Base-by-base conservation (phyloP, 75 land plant genomes). In the Selaginella moellendorffii region DNA sequence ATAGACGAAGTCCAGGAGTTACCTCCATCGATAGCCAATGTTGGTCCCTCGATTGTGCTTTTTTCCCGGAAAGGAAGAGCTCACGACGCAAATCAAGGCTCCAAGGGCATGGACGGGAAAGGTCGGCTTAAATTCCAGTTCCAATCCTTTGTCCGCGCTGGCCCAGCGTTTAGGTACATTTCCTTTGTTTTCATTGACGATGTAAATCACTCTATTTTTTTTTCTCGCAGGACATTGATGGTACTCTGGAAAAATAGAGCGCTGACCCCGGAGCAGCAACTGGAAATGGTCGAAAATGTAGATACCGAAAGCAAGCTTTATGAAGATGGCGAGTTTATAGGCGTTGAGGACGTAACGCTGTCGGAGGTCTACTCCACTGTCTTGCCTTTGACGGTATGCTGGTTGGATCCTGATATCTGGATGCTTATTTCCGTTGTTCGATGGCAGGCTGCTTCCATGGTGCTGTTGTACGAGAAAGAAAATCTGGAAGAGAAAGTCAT, bases 51-150 rank as follows among this genome's bases (percentile, higher is more conserved):
- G 2, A 25, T 90, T 26, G 63, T 76, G 31, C 73, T 90, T 26
- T 79, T 71, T 19, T 68, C 83, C 26, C 78, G 84, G 24, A 73
- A 56, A 74, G 92, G 96, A 1, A 77, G 83, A 64, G 96, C 82
- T 21, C 46, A 64, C 59, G 92, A 90, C 76, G 96, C 96, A 46
- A 79, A 66, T 31, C 80, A 83, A 67, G 84, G 87, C 12, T 84
- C 92, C 20, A 79, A 79, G 64, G 63, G 76, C 24, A 53, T 72
- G 20, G 91, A 86, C 59, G 73, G 29, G 14, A 76, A 81, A 62
- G 96, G 96, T 54, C 75, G 91, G 53, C 76, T 81, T 26, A 83
- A 78, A 62, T 90, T 86, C 42, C 83, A 90, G 64, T 90, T 90
- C 52, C 87, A 84, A 63, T 76, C 90, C 24, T 90, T 90, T 78